Evolutionary conservation across 1,139 yeast species (phyloP), one percentile per base, ranked within the genome.

Genomic region (Lodderomyces margitis): DNA sequence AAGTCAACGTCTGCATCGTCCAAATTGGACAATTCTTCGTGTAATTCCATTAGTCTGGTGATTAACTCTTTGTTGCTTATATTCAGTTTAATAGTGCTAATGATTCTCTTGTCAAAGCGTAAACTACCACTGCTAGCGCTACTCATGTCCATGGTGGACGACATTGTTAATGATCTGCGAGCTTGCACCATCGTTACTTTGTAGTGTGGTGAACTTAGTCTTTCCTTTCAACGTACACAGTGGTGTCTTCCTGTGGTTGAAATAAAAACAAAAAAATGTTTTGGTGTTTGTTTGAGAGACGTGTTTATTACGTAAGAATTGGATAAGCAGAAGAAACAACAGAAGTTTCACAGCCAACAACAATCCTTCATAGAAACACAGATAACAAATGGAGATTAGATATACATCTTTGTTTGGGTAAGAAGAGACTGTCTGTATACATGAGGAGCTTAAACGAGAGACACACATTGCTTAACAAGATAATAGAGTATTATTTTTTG

Each of bases 21-120:
- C 8, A 83, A 54, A 3, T 73, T 62, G 1, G 85, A 68, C 16
- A 87, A 68, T 53, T 84, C 87, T 39, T 80, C 80, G 40, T 80
- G 79, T 21, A 87, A 67, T 2, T 61, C 49, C 66, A 74, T 66
- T 14, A 66, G 56, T 33, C 76, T 56, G 6, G 50, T 47, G 24
- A 70, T 51, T n/a, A 83, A 69, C 38, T 81, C 88, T 48, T 80
- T 80, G 11, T 83, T 70, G 0, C 85, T 59, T 7, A 85, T 79
- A 1, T 80, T 75, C 24, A 71, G 68, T 16, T 70, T 66, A 1
- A 80, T 72, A 1, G 84, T 70, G 1, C 87, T 70, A 8, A 84
- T 53, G 9, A 85, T 71, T 21, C 68, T 59, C 56, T 74, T 70
- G 40, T 69, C 62, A 58, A 78, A 78, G 48, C 16, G 32, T 15